Evolutionary conservation across 2,329 filamentous ascomycete species (phyloP), one percentile per base, ranked within the genome.

Genomic region (Exophiala aquamarina): DNA sequence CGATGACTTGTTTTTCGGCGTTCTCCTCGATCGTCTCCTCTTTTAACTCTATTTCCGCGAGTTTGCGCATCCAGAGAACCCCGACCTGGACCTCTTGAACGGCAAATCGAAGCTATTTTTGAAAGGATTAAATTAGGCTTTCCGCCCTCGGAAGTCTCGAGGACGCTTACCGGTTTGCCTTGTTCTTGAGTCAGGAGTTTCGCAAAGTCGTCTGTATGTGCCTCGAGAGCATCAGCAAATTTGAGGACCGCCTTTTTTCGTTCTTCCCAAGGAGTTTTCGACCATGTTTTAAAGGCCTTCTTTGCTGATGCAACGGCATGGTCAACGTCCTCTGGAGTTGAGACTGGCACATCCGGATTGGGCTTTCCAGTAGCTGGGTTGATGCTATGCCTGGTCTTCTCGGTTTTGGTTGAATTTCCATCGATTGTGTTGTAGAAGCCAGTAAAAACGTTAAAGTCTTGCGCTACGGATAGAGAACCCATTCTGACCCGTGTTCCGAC

Each of bases 131-230:
- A n/a, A n/a, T n/a, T n/a, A n/a, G n/a, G n/a, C n/a, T n/a, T n/a
- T n/a, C n/a, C n/a, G n/a, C n/a, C n/a, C n/a, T n/a, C 39, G 39
- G 11, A 48, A 41, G 10, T 23, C 18, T 8, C 40, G 63, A 3
- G 76, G n/a, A n/a, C n/a, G 76, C 61, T 79, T 79, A 13, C 77
- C 76, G 6, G 72, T 73, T 62, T n/a, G n/a, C n/a, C n/a, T n/a
- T n/a, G n/a, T 80, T 77, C 47, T 64, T 66, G 55, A 67, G 67
- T n/a, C 21, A 78, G 59, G 11, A 78, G 62, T 20, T 67, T 64
- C 14, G 66, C 62, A 38, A 81, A 63, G 36, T 73, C 68, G 1
- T 71, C 65, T 11, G 64, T 61, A 34, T 77, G 65, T 1, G 63
- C 59, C 20, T 65, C 58, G 14, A 77, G 57, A 10, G 65, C 60